Base-by-base conservation (phyloP, 345 rosid genomes). In the Eucalyptus caleyi region DNA sequence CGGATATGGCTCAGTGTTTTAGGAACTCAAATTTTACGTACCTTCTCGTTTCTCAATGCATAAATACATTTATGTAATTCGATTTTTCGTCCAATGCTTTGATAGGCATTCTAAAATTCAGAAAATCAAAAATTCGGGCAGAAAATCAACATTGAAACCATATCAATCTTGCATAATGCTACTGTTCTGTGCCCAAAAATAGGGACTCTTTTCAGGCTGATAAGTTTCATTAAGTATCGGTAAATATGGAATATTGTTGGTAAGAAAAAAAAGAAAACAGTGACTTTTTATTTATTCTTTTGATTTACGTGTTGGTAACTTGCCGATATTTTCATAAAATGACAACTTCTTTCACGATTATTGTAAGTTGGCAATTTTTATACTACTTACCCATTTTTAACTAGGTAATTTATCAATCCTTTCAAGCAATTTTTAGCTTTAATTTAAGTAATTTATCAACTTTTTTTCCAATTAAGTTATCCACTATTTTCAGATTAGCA, bases 231-330 rank as follows among this genome's bases (percentile, higher is more conserved):
- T 67, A 16, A 32, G 40, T 67, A 16, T 67, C 2, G 80, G 23
- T 16, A 32, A 67, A 67, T 16, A 67, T 32, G 23, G 40, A 40
- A 67, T 3, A 60, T 12, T 26, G 23, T 32, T 8, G 23, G 19
- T 16, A 67, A 67, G 3, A 50, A 50, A 16, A 32, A 67, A 16
- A 67, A 65, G 1, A 2, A 37, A 9, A 67, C 40, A 1, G 42
- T 1, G 80, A 67, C 11, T n/a, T 67, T 1, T 32, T 67, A 0
- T 32, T 2, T 15, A 8, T 32, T 5, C 0, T 67, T 32, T 4
- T 15, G 16, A 16, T 32, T 32, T 67, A 32, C 42, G 0, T 67
- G 11, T 67, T 65, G 80, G 23, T 67, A 16, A 67, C 11, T 32
- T 67, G 0, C 6, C 40, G 3, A 67, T 67, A 32, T 0, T 67